Conservation (phyloP, 2,329 filamentous ascomycete genomes). For the Colletotrichum zoysiae region DNA sequence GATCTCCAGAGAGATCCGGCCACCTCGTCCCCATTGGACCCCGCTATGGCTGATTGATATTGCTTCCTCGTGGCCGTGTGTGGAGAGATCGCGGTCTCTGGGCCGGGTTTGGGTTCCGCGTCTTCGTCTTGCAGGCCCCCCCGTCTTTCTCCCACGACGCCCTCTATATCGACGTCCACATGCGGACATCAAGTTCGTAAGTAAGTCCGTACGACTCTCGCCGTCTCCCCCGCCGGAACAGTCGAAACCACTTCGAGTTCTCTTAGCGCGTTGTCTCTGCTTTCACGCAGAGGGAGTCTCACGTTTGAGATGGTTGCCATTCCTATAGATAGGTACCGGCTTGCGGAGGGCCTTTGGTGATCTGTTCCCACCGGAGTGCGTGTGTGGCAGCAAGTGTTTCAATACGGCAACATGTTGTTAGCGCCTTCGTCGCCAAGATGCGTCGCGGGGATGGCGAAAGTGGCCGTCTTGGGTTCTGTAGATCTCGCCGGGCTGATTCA, state of each 20-base stretch:
- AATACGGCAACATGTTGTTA: background rate
- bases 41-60: background rate
- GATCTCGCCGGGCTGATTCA: background rate
- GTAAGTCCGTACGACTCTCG: too few relatives aligned
- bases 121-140: background rate
- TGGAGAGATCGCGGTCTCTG: background rate
- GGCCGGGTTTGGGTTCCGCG: background rate
- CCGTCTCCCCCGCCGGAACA: background rate
- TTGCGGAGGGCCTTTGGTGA: background rate
- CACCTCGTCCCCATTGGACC: background rate
- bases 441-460: background rate
- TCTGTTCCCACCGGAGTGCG: background rate
- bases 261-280: background rate
- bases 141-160: background rate
- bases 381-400: background rate
- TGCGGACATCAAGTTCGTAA: background rate
- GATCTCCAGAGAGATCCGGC: background rate
- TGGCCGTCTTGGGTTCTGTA: background rate
- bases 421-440: background rate
- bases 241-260: background rate
- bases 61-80: background rate
- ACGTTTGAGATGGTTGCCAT: too few relatives aligned
- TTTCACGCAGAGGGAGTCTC: background rate
- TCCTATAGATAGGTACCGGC: too few relatives aligned
- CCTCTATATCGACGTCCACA: background rate